Conservation (phyloP, 139 green algal genomes). For the Eudorina sp. region DNA sequence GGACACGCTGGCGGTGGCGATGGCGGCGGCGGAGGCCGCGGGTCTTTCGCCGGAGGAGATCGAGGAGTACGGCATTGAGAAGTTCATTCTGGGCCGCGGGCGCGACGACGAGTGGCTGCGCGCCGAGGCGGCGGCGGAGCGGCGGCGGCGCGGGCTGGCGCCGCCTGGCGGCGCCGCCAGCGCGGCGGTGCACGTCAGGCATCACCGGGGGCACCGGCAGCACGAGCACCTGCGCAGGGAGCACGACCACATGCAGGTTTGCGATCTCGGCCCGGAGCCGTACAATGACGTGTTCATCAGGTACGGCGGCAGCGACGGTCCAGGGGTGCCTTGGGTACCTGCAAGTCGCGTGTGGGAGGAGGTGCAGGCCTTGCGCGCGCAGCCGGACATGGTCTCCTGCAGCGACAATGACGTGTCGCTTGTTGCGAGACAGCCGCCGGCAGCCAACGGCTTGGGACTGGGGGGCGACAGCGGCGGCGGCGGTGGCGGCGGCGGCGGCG, state of each 20-base stretch:
- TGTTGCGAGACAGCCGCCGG: too few species aligned
- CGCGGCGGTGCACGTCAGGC: not conserved
- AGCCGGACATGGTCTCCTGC: too few species aligned
- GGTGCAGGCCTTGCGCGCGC: too few species aligned
- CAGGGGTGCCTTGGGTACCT: too few species aligned
- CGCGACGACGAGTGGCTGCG: not conserved
- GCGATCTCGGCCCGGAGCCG: too few species aligned
- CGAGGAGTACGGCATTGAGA: slow-evolving; percentile 9
- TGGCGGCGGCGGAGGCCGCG: slow-evolving; percentile 22
- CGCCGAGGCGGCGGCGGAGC: not conserved
- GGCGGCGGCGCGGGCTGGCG: not conserved
- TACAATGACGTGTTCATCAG: too few species aligned
- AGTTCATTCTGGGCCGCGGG: slow-evolving; percentile 18
- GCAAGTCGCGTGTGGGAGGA: too few species aligned
- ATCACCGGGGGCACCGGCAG: not conserved
- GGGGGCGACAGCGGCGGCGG: not conserved
- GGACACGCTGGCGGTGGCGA: slow-evolving; percentile 32
- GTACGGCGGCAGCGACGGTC: too few species aligned
- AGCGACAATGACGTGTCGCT: too few species aligned
- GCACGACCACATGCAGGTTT: too few species aligned
- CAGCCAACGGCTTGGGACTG: too few species aligned
- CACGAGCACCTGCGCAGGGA: not conserved
- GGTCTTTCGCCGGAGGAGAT: slow-evolving; percentile 33
- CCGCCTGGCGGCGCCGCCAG: not conserved
- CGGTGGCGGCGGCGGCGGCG: not conserved